Percentiles rank a stretch among this genome's conserved stretches.
Conservation (phyloP, 306 rosid species). For the Vigna trinervia region DNA sequence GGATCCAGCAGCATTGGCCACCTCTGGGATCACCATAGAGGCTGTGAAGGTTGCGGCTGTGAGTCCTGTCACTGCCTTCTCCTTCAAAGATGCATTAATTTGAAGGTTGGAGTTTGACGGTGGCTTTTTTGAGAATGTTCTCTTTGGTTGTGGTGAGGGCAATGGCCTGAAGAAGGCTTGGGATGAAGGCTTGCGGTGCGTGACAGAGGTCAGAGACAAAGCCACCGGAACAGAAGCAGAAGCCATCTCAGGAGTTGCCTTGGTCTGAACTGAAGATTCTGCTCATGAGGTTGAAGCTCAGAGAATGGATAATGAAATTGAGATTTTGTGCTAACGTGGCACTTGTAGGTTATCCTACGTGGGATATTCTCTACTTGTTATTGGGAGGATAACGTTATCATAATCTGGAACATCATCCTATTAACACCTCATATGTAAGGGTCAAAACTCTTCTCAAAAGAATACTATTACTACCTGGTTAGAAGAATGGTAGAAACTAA, state of each 20-base stretch:
- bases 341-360: slow-evolving; percentile 38
- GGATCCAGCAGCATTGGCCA: slow-evolving; percentile 73
- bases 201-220: slow-evolving; percentile 44
- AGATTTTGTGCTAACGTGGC: slow-evolving; percentile 47
- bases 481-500: not conserved
- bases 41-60: slow-evolving; percentile 72
- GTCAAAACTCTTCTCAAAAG: not conserved
- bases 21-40: slow-evolving; percentile 75
- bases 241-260: slow-evolving; percentile 42
- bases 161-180: slow-evolving; percentile 43
- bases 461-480: no score
- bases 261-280: not conserved
- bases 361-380: slow-evolving; percentile 32
- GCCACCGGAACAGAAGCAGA: slow-evolving; percentile 43
- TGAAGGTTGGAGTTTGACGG: slow-evolving; percentile 47
- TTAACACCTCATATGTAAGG: not conserved
- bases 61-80: slow-evolving; percentile 62
- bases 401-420: not conserved
- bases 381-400: slow-evolving; percentile 43
- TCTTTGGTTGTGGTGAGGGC: slow-evolving; percentile 4
- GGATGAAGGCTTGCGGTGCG: slow-evolving; percentile 44
- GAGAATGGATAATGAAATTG: slow-evolving; percentile 24
- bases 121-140: slow-evolving; percentile 36
- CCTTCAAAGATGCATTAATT: slow-evolving; percentile 67
- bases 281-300: not conserved